Percentiles rank a stretch among this genome's conserved stretches.
These are phyloP conservation scores for Amaranthus palmeri DNA, from an alignment of 148 eudicot genomes.

Conservation along the genomic window DNA sequence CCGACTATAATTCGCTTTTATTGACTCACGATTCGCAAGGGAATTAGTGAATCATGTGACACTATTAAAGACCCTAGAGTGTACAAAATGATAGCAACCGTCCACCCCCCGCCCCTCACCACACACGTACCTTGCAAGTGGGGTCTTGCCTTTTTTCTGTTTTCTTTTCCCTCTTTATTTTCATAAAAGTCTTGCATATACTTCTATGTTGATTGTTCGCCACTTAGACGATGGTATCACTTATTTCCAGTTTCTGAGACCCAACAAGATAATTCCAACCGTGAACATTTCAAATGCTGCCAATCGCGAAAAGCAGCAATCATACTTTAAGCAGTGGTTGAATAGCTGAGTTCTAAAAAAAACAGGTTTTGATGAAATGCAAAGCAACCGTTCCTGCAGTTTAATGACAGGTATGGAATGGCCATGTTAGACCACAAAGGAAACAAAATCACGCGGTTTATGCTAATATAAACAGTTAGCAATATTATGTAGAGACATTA, in stretches of 20 bases:
- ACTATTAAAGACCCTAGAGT: no score
- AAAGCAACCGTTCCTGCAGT: not conserved
- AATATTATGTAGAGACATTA: no score
- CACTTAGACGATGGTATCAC: not conserved
- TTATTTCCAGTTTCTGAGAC: conserved; percentile 52
- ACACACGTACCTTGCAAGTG: not conserved
- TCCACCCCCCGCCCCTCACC: not conserved
- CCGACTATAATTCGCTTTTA: no score
- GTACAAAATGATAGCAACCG: no score
- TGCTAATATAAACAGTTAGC: no score
- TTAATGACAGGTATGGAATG: not conserved
- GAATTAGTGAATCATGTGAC: no score
- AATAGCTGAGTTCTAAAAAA: conserved; percentile 19
- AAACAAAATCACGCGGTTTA: no score
- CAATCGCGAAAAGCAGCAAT: conserved; percentile 57
- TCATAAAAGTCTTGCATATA: no score
- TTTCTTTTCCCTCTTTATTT: not conserved
- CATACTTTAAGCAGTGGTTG: conserved; percentile 50
- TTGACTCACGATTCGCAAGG: no score
- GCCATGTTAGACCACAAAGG: not conserved
- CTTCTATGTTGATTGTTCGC: not conserved
- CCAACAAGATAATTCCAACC: conserved; percentile 59
- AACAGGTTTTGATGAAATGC: not conserved
- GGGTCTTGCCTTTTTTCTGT: not conserved
- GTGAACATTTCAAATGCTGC: conserved; percentile 55